Conservation (phyloP, 1,139 yeast genomes). For the Blastobotrys indianensis region DNA sequence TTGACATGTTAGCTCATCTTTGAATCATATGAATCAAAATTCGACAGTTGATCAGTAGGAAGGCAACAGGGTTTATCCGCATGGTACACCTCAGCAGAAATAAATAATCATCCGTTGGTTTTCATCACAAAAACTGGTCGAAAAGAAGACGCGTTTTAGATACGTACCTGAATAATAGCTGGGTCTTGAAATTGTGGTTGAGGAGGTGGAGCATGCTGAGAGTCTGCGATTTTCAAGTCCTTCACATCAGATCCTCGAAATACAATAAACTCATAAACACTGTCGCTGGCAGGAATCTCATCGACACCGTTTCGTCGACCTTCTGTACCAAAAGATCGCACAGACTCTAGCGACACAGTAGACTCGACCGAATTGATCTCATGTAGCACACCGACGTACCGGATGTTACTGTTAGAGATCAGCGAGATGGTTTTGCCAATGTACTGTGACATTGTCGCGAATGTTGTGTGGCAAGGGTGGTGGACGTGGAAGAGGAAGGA, state of each 20-base stretch:
- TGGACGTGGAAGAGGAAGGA: neutral
- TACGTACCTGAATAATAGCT: slow-evolving; percentile 28
- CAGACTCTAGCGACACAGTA: slow-evolving; percentile 79
- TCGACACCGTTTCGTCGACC: slow-evolving; percentile 71
- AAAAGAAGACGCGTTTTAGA: neutral
- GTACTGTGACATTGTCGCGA: slow-evolving; percentile 62
- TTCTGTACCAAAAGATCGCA: slow-evolving; percentile 87
- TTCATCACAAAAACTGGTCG: slow-evolving; percentile 10
- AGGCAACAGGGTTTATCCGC: slow-evolving; percentile 39
- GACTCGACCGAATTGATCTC: slow-evolving; percentile 87
- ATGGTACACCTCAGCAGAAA: slow-evolving; percentile 30
- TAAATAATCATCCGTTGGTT: slow-evolving; percentile 12
- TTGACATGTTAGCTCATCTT: slow-evolving; percentile 1
- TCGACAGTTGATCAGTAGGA: slow-evolving; percentile 35
- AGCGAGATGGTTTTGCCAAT: slow-evolving; percentile 90
- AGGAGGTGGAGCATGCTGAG: slow-evolving; percentile 26
- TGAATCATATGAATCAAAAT: neutral
- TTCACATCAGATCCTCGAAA: slow-evolving; percentile 92
- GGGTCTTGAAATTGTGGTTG: slow-evolving; percentile 26
- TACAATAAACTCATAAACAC: slow-evolving; percentile 72
- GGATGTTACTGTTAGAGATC: slow-evolving; percentile 79
- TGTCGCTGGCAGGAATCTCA: slow-evolving; percentile 71
- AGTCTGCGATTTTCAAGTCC: slow-evolving; percentile 78
- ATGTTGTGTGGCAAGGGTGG: neutral
- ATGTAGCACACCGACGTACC: slow-evolving; percentile 82